phyloP scores from a whole-genome alignment of 176 grass and related monocot species.

The Pontederia crassipes region DNA sequence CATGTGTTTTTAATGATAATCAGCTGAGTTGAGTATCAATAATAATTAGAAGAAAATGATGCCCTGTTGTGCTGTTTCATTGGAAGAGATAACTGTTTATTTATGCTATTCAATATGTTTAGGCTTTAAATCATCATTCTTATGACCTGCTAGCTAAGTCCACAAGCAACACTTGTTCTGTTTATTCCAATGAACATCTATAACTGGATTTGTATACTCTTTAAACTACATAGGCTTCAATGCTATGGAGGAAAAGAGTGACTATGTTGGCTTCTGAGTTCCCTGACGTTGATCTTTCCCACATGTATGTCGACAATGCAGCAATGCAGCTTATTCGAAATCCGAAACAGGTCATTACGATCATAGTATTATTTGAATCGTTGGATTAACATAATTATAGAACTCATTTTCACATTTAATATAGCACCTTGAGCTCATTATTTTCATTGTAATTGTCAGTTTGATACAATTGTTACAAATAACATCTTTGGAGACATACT shows the following conservation, averaged over 20 bases:
- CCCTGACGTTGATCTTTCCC: constrained; percentile 65
- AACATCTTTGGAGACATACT: constrained; percentile 99
- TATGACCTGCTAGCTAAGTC: too few species aligned
- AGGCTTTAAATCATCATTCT: too few species aligned
- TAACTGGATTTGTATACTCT: neutral
- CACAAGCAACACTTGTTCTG: too few species aligned
- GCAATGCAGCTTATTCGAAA: constrained; percentile 96
- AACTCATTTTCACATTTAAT: neutral
- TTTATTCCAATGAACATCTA: too few species aligned
- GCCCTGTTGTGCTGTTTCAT: too few species aligned
- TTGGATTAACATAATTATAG: neutral
- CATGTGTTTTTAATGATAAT: too few species aligned
- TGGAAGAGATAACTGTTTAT: too few species aligned
- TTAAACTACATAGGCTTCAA: constrained; percentile 59
- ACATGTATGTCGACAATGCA: constrained; percentile 98
- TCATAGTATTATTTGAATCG: neutral
- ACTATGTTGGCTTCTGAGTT: constrained; percentile 54
- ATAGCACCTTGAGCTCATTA: neutral
- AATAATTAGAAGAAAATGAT: too few species aligned
- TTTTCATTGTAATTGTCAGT: constrained; percentile 36
- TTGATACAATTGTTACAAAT: constrained; percentile 93
- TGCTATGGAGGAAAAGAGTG: constrained; percentile 84
- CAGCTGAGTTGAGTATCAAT: too few species aligned
- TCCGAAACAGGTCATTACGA: constrained; percentile 67
- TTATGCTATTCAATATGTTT: too few species aligned